These are phyloP conservation scores for Diaporthe batatas DNA, from an alignment of 2,329 filamentous ascomycete species.

Conservation along the genomic window DNA sequence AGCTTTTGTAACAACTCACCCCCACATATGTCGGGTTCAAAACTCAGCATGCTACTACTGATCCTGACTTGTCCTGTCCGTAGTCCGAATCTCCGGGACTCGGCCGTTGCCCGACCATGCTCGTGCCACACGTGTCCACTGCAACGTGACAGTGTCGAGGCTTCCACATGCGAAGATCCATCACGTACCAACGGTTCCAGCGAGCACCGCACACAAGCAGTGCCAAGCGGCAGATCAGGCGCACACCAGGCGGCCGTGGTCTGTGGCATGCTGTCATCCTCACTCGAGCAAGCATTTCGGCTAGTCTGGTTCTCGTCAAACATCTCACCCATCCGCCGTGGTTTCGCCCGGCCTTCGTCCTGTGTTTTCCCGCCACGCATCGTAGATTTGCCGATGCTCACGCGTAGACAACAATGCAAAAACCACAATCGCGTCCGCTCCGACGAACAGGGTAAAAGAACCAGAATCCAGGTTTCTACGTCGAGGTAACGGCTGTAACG, in stretches of 20 bases:
- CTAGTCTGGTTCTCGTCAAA: neutral
- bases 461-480: constrained; percentile 1
- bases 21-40: neutral
- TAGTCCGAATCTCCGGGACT: constrained; percentile 9
- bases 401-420: constrained; percentile 16
- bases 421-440: neutral
- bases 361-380: constrained; percentile 10
- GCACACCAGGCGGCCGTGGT: neutral
- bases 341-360: constrained; percentile 21
- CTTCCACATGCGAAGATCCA: neutral
- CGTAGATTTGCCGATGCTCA: constrained; percentile 10
- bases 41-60: neutral
- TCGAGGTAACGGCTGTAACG: constrained; percentile 23
- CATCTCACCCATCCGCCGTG: neutral
- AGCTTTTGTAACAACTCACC: constrained; percentile 10
- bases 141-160: neutral
- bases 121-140: neutral
- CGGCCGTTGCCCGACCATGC: constrained; percentile 14
- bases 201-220: neutral
- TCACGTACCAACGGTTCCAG: neutral
- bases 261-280: neutral
- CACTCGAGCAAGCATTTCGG: neutral
- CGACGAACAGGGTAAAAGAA: constrained; percentile 3
- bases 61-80: neutral
- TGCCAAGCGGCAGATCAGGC: neutral